Base-by-base conservation (phyloP, 1,284 basidiomycete genomes). In the Coniferiporia sulphurascens region DNA sequence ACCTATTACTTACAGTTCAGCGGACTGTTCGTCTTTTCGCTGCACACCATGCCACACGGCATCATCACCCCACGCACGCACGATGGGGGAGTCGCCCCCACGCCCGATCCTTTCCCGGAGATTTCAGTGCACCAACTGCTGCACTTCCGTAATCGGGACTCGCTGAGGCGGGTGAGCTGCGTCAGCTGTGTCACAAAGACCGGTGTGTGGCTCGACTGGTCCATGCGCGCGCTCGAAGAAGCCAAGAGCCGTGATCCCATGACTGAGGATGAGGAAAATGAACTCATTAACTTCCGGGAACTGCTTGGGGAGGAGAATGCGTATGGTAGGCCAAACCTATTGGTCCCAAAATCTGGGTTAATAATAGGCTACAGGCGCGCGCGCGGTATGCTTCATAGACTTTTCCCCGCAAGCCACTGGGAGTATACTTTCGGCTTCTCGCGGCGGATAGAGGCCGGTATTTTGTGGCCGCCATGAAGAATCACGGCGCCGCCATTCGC, bases 151-250 rank as follows among this genome's bases (percentile, higher is more conserved):
- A 54, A 58, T 17, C 48, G 51, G 4, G 55, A 54, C 41, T 44
- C 60, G 10, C 21, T 61, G 48, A 50, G 60, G 6, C 52, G 48
- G 12, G 44, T 62, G 21, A 62, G 50, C 49, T 59, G 57, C 35
- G 35, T 60, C 41, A 55, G 59, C 48, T 19, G 27, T 5, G 27
- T 62, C 38, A 56, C 61, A 41, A 17, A 38, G 32, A 62, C 61
- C 32, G 53, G 35, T 22, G 35, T 62, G 4, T 62, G 61, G 61
- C 41, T 62, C 17, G 58, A 62, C 34, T 59, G 57, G 61, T 41
- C 34, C 32, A 17, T 22, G 32, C 36, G 52, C 3, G 56, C 60
- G 50, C 36, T 62, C 17, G 27, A 48, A 13, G 55, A 56, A 51
- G 35, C 48, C 1, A n/a, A 44, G 9, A 52, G 58, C 17, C 13